Base-by-base conservation (phyloP, 2,329 filamentous ascomycete species). In the Teratosphaeria nubilosa region DNA sequence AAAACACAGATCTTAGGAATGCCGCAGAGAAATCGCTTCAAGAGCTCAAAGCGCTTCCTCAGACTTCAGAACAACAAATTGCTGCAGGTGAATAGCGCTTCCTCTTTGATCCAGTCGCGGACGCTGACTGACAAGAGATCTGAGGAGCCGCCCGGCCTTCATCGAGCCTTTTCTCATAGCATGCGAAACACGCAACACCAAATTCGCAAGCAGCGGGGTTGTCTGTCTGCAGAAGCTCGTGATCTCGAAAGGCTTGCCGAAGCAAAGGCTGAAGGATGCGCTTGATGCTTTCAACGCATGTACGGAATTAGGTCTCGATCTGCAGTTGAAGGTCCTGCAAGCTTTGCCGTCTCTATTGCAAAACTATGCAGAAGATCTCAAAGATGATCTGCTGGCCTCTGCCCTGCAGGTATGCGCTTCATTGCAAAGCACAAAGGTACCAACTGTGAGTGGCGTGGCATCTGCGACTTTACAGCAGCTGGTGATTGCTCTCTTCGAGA, bases 391-490 rank as follows among this genome's bases (percentile, higher is more conserved):
- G 34, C 80, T 99, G 45, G 87, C 90, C 30, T 90, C 84, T 10
- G 84, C 89, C 0, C 76, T 99, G 64, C 91, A 95, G 70, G 90
- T 96, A 70, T 97, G 94, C 75, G 94, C 94, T 60, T 87, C 90
- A 55, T 76, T 99, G 54, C 91, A 97, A 74, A 87, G 85, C 58
- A 94, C 88, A 73, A 97, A 96, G 75, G 95, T 91, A 75, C 85
- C 86, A 27, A 91, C 95, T 55, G 91, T 99, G 65, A 95, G 92
- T 70, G 95, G 95, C 66, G 97, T 95, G 1, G 94, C 94, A 10
- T 90, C 92, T 27, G 94, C 94, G n/a, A 97, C 94, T 1, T 77
- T 99, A 56, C 92, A 96, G 73, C 94, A 97, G 72, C 82, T 99
- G 14, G 86, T 97, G 7, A 90, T 94, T 32, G 87, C 89, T 0